These are phyloP conservation scores for Hemerocallis citrina DNA, from an alignment of 106 monocot species.

Conservation along the genomic window DNA sequence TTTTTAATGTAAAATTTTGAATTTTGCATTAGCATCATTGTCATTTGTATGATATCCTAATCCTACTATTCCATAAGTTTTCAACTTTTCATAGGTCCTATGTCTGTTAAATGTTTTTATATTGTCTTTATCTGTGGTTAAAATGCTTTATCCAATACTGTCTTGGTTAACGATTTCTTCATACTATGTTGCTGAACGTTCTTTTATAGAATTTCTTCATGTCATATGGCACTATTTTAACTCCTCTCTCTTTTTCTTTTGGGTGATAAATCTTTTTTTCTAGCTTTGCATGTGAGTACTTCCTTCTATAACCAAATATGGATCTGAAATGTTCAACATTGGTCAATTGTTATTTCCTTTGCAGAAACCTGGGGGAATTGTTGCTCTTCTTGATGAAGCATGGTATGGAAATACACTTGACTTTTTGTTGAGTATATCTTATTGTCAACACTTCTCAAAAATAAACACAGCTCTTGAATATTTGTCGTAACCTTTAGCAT, in stretches of 20 bases:
- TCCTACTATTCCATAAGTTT: not conserved
- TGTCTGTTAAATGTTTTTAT: too few species aligned
- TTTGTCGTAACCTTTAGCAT: slow-evolving; percentile 2
- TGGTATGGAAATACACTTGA: slow-evolving; percentile 55
- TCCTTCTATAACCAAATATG: not conserved
- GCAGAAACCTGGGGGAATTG: slow-evolving; percentile 97
- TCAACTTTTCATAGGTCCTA: not conserved
- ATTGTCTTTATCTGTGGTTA: not conserved
- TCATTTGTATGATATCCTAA: not conserved
- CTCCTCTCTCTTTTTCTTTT: not conserved
- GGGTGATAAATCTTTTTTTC: too few species aligned
- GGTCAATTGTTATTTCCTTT: slow-evolving; percentile 1
- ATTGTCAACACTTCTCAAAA: too few species aligned
- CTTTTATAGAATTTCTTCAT: not conserved
- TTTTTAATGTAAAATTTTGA: too few species aligned
- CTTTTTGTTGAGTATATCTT: too few species aligned
- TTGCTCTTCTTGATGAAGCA: slow-evolving; percentile 98
- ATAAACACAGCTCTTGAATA: not conserved
- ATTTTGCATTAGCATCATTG: not conserved
- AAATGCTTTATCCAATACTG: not conserved
- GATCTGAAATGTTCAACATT: not conserved
- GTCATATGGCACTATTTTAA: not conserved
- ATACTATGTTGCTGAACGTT: not conserved
- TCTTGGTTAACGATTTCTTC: not conserved
- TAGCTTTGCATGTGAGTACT: not conserved